Conservation (phyloP, 2,329 filamentous ascomycete species). For the Hymenoscyphus scutula region DNA sequence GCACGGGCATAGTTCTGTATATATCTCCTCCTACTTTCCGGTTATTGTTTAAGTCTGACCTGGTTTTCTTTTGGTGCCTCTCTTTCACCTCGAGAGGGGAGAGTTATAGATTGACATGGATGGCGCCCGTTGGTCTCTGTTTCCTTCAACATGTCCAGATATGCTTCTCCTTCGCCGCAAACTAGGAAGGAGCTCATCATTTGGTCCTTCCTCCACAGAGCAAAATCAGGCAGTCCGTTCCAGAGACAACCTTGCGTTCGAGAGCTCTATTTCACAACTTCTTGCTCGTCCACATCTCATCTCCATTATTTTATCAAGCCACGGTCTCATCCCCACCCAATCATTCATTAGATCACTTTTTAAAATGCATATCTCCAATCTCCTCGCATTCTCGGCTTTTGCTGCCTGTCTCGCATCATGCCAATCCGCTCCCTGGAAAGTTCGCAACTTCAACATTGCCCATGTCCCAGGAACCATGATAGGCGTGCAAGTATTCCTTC, state of each 20-base stretch:
- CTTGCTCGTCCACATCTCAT: neutral
- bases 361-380: neutral
- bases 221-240: neutral
- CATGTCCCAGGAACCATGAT: neutral
- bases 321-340: neutral
- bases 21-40: too few species aligned
- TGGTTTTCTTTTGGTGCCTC: too few species aligned
- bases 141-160: neutral
- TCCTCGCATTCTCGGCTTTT: conserved; percentile 3
- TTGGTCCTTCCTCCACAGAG: neutral
- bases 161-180: too few species aligned
- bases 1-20: too few species aligned
- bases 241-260: neutral
- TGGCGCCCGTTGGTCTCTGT: neutral
- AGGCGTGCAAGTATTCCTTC: neutral
- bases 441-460: neutral
- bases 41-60: too few species aligned
- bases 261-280: neutral
- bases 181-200: neutral
- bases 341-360: neutral
- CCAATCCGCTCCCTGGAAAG: conserved; percentile 2
- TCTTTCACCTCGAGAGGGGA: too few species aligned
- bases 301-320: neutral
- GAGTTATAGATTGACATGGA: too few species aligned
- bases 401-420: neutral